A percentile compares a stretch with the other conserved stretches of the same genome.
Conservation (phyloP, 2,329 filamentous ascomycete genomes). For the Neofusicoccum cordaticola region DNA sequence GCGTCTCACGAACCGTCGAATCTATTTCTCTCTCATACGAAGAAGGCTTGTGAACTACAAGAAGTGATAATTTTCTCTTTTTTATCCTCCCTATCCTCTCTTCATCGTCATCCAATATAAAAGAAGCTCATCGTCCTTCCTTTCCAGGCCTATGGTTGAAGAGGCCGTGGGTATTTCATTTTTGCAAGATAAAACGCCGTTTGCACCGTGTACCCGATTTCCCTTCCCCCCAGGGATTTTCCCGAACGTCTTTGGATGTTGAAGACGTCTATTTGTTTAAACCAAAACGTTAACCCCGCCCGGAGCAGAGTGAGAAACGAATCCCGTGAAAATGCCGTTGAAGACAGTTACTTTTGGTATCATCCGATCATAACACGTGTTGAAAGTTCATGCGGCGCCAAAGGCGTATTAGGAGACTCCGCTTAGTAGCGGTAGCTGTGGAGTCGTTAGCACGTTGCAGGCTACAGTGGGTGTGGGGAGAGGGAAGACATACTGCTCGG, state of each 20-base stretch:
- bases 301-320: slow-evolving; percentile 5
- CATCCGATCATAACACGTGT: slow-evolving; percentile 60
- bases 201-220: neutral
- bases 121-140: neutral
- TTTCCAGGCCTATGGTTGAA: slow-evolving; percentile 11
- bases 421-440: slow-evolving; percentile 35
- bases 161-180: slow-evolving; percentile 6
- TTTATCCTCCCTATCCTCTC: neutral
- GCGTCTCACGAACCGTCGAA: neutral
- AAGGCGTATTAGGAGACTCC: slow-evolving; percentile 6
- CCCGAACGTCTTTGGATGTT: slow-evolving; percentile 10
- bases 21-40: neutral
- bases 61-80: neutral
- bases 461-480: slow-evolving; percentile 16
- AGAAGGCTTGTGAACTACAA: neutral
- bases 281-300: neutral
- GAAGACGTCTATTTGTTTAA: slow-evolving; percentile 8
- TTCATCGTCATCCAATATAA: neutral
- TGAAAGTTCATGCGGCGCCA: slow-evolving; percentile 40
- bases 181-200: slow-evolving; percentile 4
- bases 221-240: neutral
- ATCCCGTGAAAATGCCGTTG: slow-evolving; percentile 54
- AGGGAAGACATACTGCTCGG: slow-evolving; percentile 67
- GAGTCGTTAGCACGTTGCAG: slow-evolving; percentile 32
- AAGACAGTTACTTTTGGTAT: slow-evolving; percentile 59